Conservation (phyloP, 2,329 filamentous ascomycete species). For the Chaetomium sp. region DNA sequence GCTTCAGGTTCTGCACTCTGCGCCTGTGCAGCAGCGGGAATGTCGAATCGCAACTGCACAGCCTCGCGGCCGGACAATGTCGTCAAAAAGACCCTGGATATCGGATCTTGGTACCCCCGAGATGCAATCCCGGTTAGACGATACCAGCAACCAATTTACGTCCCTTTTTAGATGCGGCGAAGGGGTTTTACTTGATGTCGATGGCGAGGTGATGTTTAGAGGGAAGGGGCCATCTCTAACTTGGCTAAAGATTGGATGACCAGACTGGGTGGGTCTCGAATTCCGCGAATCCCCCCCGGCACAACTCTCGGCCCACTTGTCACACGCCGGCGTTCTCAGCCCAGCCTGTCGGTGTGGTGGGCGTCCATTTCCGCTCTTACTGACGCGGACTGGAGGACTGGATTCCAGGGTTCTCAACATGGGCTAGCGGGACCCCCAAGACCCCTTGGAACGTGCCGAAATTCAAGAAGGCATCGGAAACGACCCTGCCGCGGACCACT, state of each 20-base stretch:
- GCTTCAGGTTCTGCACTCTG: too few relatives aligned
- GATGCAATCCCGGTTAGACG: background rate
- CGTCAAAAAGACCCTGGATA: background rate
- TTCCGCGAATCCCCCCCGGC: constrained; percentile 7
- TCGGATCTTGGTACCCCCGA: background rate
- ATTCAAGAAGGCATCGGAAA: background rate
- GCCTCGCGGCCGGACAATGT: background rate
- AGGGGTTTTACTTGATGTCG: constrained; percentile 6
- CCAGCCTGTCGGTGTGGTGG: background rate
- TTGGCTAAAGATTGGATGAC: constrained; percentile 21
- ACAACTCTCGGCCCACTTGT: background rate
- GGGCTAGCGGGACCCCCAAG: too few relatives aligned
- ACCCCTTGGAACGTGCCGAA: too few relatives aligned
- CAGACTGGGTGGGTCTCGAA: constrained; percentile 23
- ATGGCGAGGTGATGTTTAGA: constrained; percentile 10
- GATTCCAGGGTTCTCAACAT: too few relatives aligned
- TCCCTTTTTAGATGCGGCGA: constrained; percentile 2
- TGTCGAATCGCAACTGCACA: background rate
- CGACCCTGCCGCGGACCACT: background rate
- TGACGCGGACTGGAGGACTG: too few relatives aligned
- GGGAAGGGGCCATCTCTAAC: constrained; percentile 8
- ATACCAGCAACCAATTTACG: background rate
- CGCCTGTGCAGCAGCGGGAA: too few relatives aligned
- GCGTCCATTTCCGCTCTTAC: background rate
- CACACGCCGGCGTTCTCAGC: background rate